These are phyloP conservation scores for Chrysanthemum seticuspe DNA, from an alignment of 129 eudicot genomes.

Conservation along the genomic window DNA sequence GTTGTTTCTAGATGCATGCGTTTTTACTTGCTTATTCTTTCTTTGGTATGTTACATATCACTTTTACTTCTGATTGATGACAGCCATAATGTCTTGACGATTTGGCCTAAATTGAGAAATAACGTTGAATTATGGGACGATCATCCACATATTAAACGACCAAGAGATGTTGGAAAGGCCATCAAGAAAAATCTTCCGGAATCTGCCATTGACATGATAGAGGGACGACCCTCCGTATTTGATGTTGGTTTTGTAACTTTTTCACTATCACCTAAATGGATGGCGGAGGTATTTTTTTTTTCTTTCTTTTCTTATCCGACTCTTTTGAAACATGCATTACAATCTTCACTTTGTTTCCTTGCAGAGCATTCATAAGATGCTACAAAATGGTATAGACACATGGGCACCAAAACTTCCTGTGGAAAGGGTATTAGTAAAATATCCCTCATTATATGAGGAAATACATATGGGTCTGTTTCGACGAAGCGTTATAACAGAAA, in stretches of 20 bases:
- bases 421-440: not conserved
- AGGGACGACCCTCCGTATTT: not conserved
- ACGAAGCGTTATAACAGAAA: not conserved
- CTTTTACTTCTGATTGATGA: not conserved
- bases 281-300: too few species aligned
- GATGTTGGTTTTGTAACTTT: not conserved
- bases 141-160: too few species aligned
- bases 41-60: not conserved
- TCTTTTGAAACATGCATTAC: too few species aligned
- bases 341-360: not conserved
- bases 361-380: conserved; percentile 1
- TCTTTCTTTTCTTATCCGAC: too few species aligned
- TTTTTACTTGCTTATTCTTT: not conserved
- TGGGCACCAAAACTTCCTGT: not conserved
- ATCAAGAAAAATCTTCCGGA: not conserved
- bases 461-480: not conserved
- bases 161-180: too few species aligned
- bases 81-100: not conserved
- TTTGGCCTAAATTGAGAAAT: not conserved
- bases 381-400: not conserved
- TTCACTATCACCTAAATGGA: too few species aligned
- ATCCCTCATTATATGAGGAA: not conserved
- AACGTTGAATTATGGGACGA: too few species aligned
- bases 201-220: not conserved
- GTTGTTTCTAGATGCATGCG: not conserved